A percentile compares a stretch with the other conserved stretches of the same genome.
phyloP scores from a whole-genome alignment of 495 filamentous ascomycete species.

The Penicillium tannophilum region DNA sequence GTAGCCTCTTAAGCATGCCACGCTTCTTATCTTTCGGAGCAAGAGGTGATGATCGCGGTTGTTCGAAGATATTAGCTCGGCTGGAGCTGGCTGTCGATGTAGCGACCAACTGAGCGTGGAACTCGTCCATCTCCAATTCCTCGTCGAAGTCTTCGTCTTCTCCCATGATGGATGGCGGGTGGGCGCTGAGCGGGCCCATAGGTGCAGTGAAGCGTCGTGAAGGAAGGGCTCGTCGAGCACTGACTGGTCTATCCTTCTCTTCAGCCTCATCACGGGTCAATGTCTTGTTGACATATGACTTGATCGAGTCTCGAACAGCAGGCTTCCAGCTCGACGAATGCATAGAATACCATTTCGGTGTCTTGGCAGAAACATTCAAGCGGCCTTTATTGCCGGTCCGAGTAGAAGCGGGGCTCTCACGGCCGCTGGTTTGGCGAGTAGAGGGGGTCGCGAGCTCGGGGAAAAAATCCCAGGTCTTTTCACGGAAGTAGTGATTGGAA shows the following conservation, averaged over 20 bases:
- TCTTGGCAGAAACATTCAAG: constrained; percentile 29
- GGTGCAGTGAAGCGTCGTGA: neutral
- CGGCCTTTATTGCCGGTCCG: constrained; percentile 30
- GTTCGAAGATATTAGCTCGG: neutral
- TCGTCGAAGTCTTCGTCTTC: neutral
- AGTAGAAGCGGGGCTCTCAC: constrained; percentile 8
- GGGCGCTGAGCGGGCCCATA: neutral
- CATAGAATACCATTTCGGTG: constrained; percentile 29
- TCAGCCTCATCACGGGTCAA: constrained; percentile 26
- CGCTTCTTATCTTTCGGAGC: neutral
- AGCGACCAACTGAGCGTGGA: constrained; percentile 1
- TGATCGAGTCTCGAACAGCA: constrained; percentile 42
- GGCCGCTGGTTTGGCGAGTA: constrained; percentile 21
- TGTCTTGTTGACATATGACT: constrained; percentile 39
- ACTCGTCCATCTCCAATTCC: neutral
- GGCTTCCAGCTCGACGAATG: constrained; percentile 5
- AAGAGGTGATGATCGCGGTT: neutral
- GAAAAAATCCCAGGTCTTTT: constrained; percentile 54
- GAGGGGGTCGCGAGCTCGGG: constrained; percentile 45
- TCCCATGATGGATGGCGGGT: neutral
- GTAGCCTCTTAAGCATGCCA: neutral
- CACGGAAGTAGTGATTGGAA: constrained; percentile 47
- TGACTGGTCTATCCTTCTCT: constrained; percentile 4
- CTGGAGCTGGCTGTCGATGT: neutral
- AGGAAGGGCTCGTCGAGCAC: neutral